These are phyloP conservation scores for Vitis hybrid DNA, from an alignment of 177 flowering plant genomes.

Conservation along the genomic window DNA sequence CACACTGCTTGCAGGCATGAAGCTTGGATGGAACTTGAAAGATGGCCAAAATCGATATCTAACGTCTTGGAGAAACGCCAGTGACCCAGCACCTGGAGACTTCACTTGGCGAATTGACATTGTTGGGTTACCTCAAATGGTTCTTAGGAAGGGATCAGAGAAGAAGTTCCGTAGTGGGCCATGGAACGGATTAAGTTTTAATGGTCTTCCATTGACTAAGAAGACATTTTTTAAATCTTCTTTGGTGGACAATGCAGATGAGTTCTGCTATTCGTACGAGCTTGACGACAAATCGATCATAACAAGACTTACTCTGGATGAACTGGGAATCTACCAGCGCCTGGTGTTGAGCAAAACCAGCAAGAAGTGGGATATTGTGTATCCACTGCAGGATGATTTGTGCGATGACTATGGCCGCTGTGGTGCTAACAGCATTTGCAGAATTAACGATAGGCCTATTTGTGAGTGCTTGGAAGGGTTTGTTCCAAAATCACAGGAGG, in stretches of 20 bases:
- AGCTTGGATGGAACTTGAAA: slow-evolving; percentile 34
- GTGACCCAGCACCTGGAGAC: slow-evolving; percentile 25
- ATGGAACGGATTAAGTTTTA: slow-evolving; percentile 34
- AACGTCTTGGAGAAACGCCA: slow-evolving; percentile 39
- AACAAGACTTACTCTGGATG: slow-evolving; percentile 10
- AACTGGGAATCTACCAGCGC: background rate
- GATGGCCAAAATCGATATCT: slow-evolving; percentile 17
- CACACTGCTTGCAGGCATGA: slow-evolving; percentile 47
- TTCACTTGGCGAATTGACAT: background rate
- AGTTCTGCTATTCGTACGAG: slow-evolving; percentile 14
- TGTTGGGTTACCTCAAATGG: background rate
- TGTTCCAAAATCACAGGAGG: slow-evolving; percentile 13
- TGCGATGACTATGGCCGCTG: slow-evolving; percentile 24
- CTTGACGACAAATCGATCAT: slow-evolving; percentile 1
- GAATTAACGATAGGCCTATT: background rate
- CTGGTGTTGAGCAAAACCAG: slow-evolving; percentile 6
- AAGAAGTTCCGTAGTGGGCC: slow-evolving; percentile 20
- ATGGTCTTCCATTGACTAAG: slow-evolving; percentile 8
- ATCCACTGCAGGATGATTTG: slow-evolving; percentile 7
- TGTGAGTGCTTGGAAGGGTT: slow-evolving; percentile 30
- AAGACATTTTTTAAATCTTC: slow-evolving; percentile 8
- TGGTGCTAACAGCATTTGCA: slow-evolving; percentile 22
- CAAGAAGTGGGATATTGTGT: slow-evolving; percentile 14
- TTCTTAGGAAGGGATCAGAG: no score
- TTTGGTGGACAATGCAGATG: slow-evolving; percentile 20